These are phyloP conservation scores for Lachnellula occidentalis DNA, from an alignment of 2,329 filamentous ascomycete genomes.

Conservation along the genomic window DNA sequence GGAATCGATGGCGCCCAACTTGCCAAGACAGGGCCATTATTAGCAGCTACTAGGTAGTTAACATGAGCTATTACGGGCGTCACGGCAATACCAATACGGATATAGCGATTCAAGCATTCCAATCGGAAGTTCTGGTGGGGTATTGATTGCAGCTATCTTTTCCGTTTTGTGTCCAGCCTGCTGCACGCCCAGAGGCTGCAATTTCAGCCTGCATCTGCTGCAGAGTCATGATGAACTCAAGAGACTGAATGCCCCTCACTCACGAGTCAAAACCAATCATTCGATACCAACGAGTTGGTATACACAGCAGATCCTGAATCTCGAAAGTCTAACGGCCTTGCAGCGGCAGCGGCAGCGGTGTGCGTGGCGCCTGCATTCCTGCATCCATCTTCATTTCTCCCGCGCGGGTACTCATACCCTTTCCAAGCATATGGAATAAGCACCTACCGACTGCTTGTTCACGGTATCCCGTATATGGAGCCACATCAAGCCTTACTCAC, in stretches of 20 bases:
- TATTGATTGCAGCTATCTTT: background rate
- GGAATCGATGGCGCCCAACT: background rate
- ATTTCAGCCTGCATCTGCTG: background rate
- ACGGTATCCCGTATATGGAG: background rate
- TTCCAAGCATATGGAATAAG: constrained; percentile 4
- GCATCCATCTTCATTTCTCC: background rate
- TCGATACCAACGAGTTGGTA: background rate
- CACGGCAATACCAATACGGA: background rate
- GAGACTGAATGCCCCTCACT: background rate
- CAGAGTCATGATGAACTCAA: background rate
- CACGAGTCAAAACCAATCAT: background rate
- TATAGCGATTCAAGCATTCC: background rate
- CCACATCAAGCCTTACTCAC: background rate
- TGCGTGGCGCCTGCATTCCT: background rate
- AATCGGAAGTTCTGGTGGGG: background rate
- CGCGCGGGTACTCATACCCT: background rate
- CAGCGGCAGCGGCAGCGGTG: background rate
- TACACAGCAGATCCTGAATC: background rate
- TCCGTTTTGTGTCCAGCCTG: background rate
- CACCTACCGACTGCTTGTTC: constrained; percentile 5
- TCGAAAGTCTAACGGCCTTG: background rate
- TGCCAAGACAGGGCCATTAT: background rate
- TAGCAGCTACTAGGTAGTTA: too few species aligned
- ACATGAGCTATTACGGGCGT: background rate
- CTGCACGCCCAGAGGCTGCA: background rate